phyloP scores from a whole-genome alignment of 75 land plant species.

The Cunninghamia lanceolata region DNA sequence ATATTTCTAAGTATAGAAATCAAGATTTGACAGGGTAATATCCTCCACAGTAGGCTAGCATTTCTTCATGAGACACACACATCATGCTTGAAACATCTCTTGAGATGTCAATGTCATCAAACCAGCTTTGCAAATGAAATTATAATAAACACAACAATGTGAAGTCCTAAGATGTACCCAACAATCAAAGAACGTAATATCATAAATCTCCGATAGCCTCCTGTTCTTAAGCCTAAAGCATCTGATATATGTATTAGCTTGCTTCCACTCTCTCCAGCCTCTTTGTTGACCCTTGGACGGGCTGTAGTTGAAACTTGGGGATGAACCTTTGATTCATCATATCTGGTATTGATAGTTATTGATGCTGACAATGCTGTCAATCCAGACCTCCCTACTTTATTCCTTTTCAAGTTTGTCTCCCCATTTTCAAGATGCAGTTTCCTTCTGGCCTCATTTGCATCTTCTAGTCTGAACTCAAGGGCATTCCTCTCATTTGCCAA shows the following conservation, averaged over 20 bases:
- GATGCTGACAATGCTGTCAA: constrained; percentile 10
- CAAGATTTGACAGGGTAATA: background rate
- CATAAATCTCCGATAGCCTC: constrained; percentile 22
- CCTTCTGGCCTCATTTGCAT: constrained; percentile 25
- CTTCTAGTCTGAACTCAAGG: constrained; percentile 31
- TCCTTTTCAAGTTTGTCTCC: constrained; percentile 27
- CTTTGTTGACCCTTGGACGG: constrained; percentile 23
- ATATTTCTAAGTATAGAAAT: background rate
- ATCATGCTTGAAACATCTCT: background rate
- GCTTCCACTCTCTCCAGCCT: constrained; percentile 20
- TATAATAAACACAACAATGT: constrained; percentile 26
- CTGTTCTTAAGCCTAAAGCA: constrained; percentile 21
- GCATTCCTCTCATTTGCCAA: constrained; percentile 34
- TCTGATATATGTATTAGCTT: constrained; percentile 16
- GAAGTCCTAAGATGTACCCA: constrained; percentile 33
- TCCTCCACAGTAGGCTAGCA: background rate
- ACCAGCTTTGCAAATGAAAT: constrained; percentile 13
- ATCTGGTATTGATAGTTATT: background rate
- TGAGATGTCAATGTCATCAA: background rate
- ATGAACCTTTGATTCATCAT: constrained; percentile 15
- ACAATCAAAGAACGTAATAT: constrained; percentile 28
- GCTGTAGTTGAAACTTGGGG: constrained; percentile 10
- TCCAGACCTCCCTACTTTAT: constrained; percentile 27
- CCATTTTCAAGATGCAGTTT: constrained; percentile 14
- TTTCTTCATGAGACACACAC: background rate